phyloP scores from a whole-genome alignment of 345 rosid species.

The Bruguiera sexangula region DNA sequence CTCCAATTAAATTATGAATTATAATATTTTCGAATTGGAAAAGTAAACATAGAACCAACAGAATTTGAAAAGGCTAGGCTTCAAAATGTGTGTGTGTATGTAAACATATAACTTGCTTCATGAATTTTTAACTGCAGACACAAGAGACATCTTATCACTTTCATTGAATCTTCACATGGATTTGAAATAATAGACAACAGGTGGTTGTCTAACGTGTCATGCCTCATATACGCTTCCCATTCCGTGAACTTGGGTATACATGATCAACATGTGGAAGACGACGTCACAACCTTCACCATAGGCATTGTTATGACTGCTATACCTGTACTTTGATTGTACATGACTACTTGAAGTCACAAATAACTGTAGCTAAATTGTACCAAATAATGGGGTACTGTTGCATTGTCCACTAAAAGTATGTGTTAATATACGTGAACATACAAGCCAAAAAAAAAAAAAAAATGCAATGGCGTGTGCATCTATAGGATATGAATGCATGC shows the following conservation, averaged over 20 bases:
- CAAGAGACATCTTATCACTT: not conserved
- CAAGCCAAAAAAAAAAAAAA: too few species aligned
- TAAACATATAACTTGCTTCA: not conserved
- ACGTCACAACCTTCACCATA: not conserved
- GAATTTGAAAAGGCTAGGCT: too few species aligned
- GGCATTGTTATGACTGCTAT: not conserved
- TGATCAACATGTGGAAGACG: not conserved
- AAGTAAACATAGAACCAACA: too few species aligned
- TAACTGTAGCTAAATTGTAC: not conserved
- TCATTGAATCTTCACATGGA: not conserved
- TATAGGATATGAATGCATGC: too few species aligned
- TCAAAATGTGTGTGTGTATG: too few species aligned
- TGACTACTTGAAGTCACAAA: not conserved
- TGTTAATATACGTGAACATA: too few species aligned
- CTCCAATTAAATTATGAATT: not conserved
- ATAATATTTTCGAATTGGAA: not conserved
- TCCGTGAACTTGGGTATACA: not conserved
- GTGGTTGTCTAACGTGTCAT: not conserved
- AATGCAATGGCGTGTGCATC: too few species aligned
- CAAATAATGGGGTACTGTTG: not conserved
- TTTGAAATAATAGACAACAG: not conserved
- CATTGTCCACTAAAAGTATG: too few species aligned
- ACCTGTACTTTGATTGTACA: not conserved
- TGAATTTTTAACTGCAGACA: not conserved
- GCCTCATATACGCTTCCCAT: not conserved